phyloP scores from a whole-genome alignment of 495 filamentous ascomycete genomes.

The Elasticomyces elasticus region DNA sequence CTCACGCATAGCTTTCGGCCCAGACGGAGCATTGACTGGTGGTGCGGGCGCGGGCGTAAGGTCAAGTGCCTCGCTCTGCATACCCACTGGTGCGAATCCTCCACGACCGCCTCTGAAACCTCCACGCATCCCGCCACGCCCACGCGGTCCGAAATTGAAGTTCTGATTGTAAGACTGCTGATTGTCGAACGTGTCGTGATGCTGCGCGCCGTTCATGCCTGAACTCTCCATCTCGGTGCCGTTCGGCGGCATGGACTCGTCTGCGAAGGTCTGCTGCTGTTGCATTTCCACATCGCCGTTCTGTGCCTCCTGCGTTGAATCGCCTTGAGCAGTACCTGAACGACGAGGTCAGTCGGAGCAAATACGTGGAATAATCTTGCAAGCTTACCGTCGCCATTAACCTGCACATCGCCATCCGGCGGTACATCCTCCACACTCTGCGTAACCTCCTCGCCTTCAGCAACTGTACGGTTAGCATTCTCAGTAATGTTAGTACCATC shows the following conservation, averaged over 20 bases:
- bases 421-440: background rate
- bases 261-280: background rate
- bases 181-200: slow-evolving; percentile 9
- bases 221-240: slow-evolving; percentile 1
- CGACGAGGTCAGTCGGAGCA: background rate
- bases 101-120: slow-evolving; percentile 11
- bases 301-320: background rate
- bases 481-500: background rate
- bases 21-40: slow-evolving; percentile 58
- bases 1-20: slow-evolving; percentile 85
- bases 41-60: slow-evolving; percentile 13
- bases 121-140: slow-evolving; percentile 38
- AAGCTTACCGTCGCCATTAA: background rate
- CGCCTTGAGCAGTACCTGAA: background rate
- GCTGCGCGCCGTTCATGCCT: background rate
- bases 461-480: slow-evolving; percentile 2
- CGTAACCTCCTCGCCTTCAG: background rate
- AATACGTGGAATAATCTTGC: background rate
- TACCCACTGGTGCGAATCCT: slow-evolving; percentile 4
- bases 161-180: slow-evolving; percentile 5
- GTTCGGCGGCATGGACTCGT: background rate
- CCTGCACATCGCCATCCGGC: background rate
- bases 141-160: slow-evolving; percentile 38
- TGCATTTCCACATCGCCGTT: background rate
- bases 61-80: slow-evolving; percentile 10